Conservation (phyloP, 805 yeast species). For the Ogataea allantospora region DNA sequence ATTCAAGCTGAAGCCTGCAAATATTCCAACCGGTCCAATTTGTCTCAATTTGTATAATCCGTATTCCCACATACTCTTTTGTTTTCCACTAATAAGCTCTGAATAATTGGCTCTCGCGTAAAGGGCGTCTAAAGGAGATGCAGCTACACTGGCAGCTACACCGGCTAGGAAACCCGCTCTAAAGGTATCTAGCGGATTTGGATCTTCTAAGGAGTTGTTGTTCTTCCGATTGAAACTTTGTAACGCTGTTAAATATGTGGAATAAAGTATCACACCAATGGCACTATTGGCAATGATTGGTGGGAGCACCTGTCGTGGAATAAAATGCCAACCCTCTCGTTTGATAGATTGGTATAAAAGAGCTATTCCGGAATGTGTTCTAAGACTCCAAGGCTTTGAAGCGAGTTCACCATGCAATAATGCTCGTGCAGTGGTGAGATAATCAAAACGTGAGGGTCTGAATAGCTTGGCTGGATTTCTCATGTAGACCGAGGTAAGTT, state of each 20-base stretch:
- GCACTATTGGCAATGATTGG: conserved; percentile 86
- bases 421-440: conserved; percentile 65
- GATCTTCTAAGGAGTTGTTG: conserved; percentile 26
- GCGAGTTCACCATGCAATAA: conserved; percentile 44
- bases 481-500: conserved; percentile 71
- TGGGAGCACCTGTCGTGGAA: conserved; percentile 83
- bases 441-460: conserved; percentile 88
- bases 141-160: conserved; percentile 80
- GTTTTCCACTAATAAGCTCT: conserved; percentile 65
- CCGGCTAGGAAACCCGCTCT: conserved; percentile 87
- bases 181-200: conserved; percentile 55
- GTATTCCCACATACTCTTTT: conserved; percentile 75
- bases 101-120: conserved; percentile 76
- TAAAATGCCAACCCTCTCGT: conserved; percentile 80
- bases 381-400: conserved; percentile 49
- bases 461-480: conserved; percentile 84
- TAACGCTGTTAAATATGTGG: conserved; percentile 67
- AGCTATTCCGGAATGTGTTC: conserved; percentile 79
- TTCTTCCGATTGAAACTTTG: conserved; percentile 34
- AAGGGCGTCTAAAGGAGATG: conserved; percentile 92
- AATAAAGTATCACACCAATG: conserved; percentile 83
- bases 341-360: conserved; percentile 67
- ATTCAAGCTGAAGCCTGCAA: conserved; percentile 84
- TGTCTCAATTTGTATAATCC: conserved; percentile 65
- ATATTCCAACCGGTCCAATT: conserved; percentile 79